Evolutionary conservation across 257 asterid genomes (phyloP), one percentile per base, ranked within the genome.

Genomic region (Salvia hispanica): DNA sequence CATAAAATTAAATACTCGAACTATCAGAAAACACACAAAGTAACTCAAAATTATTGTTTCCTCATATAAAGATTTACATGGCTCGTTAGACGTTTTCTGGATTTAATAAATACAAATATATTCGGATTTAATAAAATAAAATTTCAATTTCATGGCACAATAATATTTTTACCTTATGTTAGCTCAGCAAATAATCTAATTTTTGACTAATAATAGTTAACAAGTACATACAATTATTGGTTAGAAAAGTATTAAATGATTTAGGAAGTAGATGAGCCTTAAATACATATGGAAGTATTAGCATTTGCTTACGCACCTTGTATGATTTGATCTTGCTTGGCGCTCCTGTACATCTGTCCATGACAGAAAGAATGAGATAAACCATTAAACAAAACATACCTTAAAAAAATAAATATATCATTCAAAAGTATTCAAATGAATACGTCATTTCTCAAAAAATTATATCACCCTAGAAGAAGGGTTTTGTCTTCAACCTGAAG

Each of bases 281-380:
- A 7, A 12, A 28, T 15, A 58, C 33, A 7, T 28, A 11, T 39
- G 7, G 15, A 34, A 62, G 53, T 58, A 53, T 45, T 33, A 9
- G 9, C 9, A 8, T 15, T 16, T 34, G 25, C 75, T 33, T 83
- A 89, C 31, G 31, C 31, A 25, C 96, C 96, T 72, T 79, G 84
- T 14, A 85, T 52, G 74, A 76, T 72, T 40, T 82, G 83, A 59
- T 87, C 95, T 51, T 87, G 86, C 80, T 78, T 81, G 86, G 79
- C 81, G 81, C 89, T 82, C 74, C 96, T 80, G 72, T 85, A 89
- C 95, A 89, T 89, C 96, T 89, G 91, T 64, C 59, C 76, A 60
- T 55, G 7, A 64, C 66, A 58, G 1, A 62, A 33, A 53, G 52
- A 69, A 61, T 42, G 39, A 66, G 70, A 74, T 43, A 55, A 71